A percentile compares a stretch with the other conserved stretches of the same genome.
phyloP scores from a whole-genome alignment of 1,139 yeast species.

The Nadsonia starkeyi-henricii region DNA sequence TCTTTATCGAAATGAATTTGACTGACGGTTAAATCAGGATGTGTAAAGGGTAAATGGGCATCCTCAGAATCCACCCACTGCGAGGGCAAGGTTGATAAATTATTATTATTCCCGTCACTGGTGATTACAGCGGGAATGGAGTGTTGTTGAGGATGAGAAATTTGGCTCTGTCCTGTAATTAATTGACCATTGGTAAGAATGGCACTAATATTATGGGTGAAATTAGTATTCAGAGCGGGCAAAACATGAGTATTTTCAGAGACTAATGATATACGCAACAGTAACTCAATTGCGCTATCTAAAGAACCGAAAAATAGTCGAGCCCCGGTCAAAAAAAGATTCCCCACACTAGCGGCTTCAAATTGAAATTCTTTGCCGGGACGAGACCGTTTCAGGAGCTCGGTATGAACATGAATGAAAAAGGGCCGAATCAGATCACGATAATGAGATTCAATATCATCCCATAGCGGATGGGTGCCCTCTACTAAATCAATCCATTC shows the following conservation, averaged over 20 bases:
- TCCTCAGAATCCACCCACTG: constrained; percentile 32
- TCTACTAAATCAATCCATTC: constrained; percentile 76
- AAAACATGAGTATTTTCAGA: constrained; percentile 43
- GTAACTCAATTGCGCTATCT: constrained; percentile 70
- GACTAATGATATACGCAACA: constrained; percentile 53
- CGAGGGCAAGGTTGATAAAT: constrained; percentile 1
- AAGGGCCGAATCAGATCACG: constrained; percentile 68
- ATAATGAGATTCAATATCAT: constrained; percentile 42
- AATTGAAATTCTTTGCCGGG: constrained; percentile 45
- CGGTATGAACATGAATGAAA: constrained; percentile 65
- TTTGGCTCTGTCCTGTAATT: constrained; percentile 89
- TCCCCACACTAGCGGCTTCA: constrained; percentile 75
- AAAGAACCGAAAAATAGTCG: constrained; percentile 71
- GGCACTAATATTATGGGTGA: constrained; percentile 80
- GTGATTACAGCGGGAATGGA: neutral
- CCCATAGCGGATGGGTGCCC: constrained; percentile 66
- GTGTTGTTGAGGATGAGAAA: constrained; percentile 56
- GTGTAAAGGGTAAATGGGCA: constrained; percentile 61
- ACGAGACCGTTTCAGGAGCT: constrained; percentile 56
- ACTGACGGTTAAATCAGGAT: constrained; percentile 62
- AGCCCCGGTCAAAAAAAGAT: constrained; percentile 69
- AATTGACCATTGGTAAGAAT: constrained; percentile 51
- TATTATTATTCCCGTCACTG: neutral
- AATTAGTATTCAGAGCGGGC: constrained; percentile 76
- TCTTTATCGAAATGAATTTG: constrained; percentile 60